Base-by-base conservation (phyloP, 163 green algal genomes). In the Chloroidium sp. region DNA sequence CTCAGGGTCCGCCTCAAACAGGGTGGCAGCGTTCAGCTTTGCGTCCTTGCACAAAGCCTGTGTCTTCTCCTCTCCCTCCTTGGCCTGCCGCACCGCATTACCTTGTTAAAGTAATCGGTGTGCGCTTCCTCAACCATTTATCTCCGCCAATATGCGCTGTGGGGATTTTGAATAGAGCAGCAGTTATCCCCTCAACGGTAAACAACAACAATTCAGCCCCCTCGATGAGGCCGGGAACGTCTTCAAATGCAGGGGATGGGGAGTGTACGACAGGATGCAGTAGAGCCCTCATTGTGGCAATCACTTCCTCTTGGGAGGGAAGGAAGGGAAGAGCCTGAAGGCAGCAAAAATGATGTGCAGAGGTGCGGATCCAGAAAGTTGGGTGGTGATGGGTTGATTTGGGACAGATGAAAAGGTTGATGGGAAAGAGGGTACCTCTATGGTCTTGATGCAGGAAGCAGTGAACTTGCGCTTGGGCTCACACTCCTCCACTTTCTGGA, bases 1-100 rank as follows among this genome's bases (percentile, higher is more conserved):
- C 83, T 94, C 90, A 0, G 90, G 81, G 76, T 95, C 91, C 1
- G 82, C 78, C 6, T 69, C 76, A 36, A 97, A 86, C 77, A 95
- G 85, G 3, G 78, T 61, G 1, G 36, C 69, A 0, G 84, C 84
- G 57, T 88, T 79, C 4, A 95, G 14, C 58, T 79, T 80, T 1
- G 82, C 85, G 3, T 89, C 85, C 0, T 58, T 62, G 74, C 77
- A 87, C 12, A 84, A 36, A 10, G 78, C 67, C 8, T 8, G 57
- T 68, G 92, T 76, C 60, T 74, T 76, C 1, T 80, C 86, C 14
- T 90, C 87, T 61, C 86, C 88, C 60, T 80, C 82, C 3, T 77
- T 74, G 57, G 80, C 85, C 80, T 84, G 76, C 78, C 81, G 8
- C n/a, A 14, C 10, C 36, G 12, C 12, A 58, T 58, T 6, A 6